Base-by-base conservation (phyloP, 2,329 filamentous ascomycete genomes). In the Blumeria graminis region DNA sequence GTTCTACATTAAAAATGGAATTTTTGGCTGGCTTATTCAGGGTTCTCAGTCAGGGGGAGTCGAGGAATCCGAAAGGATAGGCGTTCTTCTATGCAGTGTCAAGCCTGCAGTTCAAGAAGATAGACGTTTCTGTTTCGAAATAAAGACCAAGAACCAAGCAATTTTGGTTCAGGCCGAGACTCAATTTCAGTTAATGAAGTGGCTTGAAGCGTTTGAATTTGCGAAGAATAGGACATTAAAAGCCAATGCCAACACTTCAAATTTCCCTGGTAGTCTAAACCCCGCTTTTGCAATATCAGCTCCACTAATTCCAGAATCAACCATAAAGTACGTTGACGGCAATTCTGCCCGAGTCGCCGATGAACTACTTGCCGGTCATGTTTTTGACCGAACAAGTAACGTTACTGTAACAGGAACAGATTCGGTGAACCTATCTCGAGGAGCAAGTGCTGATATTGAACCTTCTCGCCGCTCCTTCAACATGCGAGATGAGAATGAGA, bases 1-100 rank as follows among this genome's bases (percentile, higher is more conserved):
- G 92, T 94, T 92, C 65, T 96, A 94, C 67, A 83, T 94, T 62
- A 89, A 90, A 61, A 83, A 94, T 65, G 90, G 92, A 41, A 92
- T 96, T 57, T 96, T 98, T 68, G 92, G 92, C 22, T 96, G 88
- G 80, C 74, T 98, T 5, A 78, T 92, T 18, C 88, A 93, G 64
- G 85, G 86, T 3, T 73, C 80, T 0, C 80, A 89, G 58, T 81
- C 80, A 48, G 81, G 81, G 48, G 90, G 88, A 36, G 92, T 98
- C 22, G 80, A 96, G 62, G 90, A 96, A 67, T 94, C 88, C 51
- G 92, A 98, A 64, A 88, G 94, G 70, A 94, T 94, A 59, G 92
- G 92, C 43, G 89, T 98, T 3, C 71, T 98, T 55, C 78, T 98
- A 41, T 98, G 92, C 71, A 94, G 86, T 64, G 84, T 92, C 53